Base-by-base conservation (phyloP, 1,284 basidiomycete genomes). In the Xanthoconium separans region DNA sequence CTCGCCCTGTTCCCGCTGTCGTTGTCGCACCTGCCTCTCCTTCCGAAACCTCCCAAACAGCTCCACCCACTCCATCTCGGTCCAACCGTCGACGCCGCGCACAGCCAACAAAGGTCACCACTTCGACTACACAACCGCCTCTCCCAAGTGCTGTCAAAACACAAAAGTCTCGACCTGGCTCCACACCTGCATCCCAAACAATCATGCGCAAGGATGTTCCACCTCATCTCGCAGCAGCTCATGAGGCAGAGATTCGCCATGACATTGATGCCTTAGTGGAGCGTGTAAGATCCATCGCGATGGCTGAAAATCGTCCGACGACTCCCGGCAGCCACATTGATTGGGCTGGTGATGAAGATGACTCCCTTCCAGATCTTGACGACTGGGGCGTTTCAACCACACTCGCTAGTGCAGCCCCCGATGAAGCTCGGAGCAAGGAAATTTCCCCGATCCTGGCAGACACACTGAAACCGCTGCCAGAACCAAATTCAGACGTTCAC, bases 281-380 rank as follows among this genome's bases (percentile, higher is more conserved):
- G 64, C 84, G 82, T 52, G 82, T 87, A 18, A 74, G 87, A 42
- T 82, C 87, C 12, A 80, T 82, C 12, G 86, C 85, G 6, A 86
- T 88, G 80, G 82, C 75, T 29, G 75, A 80, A 42, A 75, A 85
- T 58, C 74, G 85, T 36, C 84, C 86, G 16, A 73, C 78, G n/a
- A 87, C 87, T 0, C 86, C 87, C 11, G 84, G 84, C 39, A 88
- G 83, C 58, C 87, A 90, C 58, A 86, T 91, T 51, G 89, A 92
- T 69, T 92, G 89, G 89, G 89, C 89, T 30, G 85, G 84, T 31
- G 88, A 91, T 56, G 89, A 91, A 55, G 89, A 91, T 59, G 89
- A 90, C 64, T 84, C 81, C 61, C 73, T 92, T 6, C 89, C 89
- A 12, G 89, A 91, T 71, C 75, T 92, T 20, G 82, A 91, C 64